Conservation (phyloP, 306 rosid species). For the Cucurbita maxima region DNA sequence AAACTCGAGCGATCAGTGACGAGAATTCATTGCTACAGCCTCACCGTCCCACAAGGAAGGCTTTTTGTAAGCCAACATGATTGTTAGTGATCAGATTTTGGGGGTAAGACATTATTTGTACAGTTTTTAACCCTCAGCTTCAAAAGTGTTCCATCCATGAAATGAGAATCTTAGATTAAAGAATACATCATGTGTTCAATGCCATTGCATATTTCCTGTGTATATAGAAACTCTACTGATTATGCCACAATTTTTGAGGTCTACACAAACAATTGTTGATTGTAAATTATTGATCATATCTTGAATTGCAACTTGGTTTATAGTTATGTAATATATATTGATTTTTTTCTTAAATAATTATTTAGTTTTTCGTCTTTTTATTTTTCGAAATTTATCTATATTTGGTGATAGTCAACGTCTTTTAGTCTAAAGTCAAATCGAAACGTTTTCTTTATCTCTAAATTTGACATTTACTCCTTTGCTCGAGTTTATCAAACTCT, state of each 20-base stretch:
- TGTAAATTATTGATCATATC: background rate
- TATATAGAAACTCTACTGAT: background rate
- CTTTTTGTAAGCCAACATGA: background rate
- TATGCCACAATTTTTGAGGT: background rate
- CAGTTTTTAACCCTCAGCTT: constrained; percentile 30
- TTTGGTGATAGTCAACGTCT: too few relatives aligned
- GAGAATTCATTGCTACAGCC: constrained; percentile 3
- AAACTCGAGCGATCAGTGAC: background rate
- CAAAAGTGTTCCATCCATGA: constrained; percentile 24
- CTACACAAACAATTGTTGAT: background rate
- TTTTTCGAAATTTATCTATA: background rate
- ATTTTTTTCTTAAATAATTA: background rate
- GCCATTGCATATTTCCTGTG: constrained; percentile 11
- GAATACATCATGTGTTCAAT: constrained; percentile 39
- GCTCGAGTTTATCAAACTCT: too few relatives aligned
- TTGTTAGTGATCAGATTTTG: background rate
- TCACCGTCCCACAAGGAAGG: background rate
- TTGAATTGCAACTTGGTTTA: background rate
- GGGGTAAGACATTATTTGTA: constrained; percentile 42
- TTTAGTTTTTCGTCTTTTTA: background rate
- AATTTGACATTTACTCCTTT: too few relatives aligned
- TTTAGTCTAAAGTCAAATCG: too few relatives aligned
- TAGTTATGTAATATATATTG: background rate
- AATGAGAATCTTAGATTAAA: constrained; percentile 38
- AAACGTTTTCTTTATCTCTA: too few relatives aligned